Base-by-base conservation (phyloP, 2,329 filamentous ascomycete genomes). In the Pleoardoris graminearum region DNA sequence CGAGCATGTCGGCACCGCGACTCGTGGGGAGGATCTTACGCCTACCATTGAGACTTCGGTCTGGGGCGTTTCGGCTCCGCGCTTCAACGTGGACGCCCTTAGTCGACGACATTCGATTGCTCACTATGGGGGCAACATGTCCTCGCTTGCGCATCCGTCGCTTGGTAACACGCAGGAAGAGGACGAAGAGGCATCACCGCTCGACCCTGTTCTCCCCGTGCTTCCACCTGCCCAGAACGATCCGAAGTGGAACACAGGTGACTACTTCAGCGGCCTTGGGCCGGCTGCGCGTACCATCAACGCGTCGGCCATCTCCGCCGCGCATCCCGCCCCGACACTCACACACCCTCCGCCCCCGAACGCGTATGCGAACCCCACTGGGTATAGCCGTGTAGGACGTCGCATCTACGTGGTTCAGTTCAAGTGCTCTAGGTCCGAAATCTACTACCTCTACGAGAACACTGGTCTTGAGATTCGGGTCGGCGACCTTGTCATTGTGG, bases 391-490 rank as follows among this genome's bases (percentile, higher is more conserved):
- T 22, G 68, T 63, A 1, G 64, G 60, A 8, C 66, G 71, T 14
- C 67, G 69, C 7, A 80, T 96, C 7, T 93, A 93, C 71, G 88
- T 99, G 48, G 93, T 99, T 14, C 85, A 93, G 6, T 99, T 99
- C 83, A 99, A 99, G 75, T 97, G 92, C 71, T 91, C 90, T 30
- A 85, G 94, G 56, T 92, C 93, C 32, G 94, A 97, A 68, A 90
- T 97, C 8, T 99, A 97, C 73, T 97, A 96, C 74, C 91, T 97
- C 29, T 92, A 96, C 72, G 92, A 97, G 71, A 92, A 93, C 55
- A 97, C 92, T 5, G 94, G 94, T 3, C 81, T 99, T 27, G 89
- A 89, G 17, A 89, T 97, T 48, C 94, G 92, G 65, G 86, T 88
- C 16, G 94, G 94, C 27, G 94, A 99, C 69, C 80, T 97, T 47